Evolutionary conservation across 2,329 filamentous ascomycete species (phyloP), one percentile per base, ranked within the genome.

Genomic region (Pyrenochaeta sp.): DNA sequence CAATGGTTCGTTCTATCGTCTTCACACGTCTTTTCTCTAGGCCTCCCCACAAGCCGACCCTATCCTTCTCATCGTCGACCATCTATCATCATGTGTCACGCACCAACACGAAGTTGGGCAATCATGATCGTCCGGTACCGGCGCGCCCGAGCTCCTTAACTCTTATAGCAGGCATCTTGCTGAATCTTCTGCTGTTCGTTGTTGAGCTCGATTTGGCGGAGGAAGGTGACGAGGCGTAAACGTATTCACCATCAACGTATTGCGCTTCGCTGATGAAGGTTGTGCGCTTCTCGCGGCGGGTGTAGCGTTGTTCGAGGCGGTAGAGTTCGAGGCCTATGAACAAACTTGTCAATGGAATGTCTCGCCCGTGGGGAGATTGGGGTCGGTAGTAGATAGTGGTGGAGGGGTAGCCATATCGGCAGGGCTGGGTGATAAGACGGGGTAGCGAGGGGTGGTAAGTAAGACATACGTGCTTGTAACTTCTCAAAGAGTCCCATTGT

Each of bases 201-300:
- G 68, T 62, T 36, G 63, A 64, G 27, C 71, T 66, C 19, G 69
- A 72, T 7, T 68, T 74, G 42, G 72, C 68, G 10, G 72, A 72
- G 13, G 72, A 71, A 22, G 76, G 76, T 24, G 72, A 73, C 19
- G 73, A 72, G 50, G 77, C 77, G 84, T 93, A 96, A 77, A 97
- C 84, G 82, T 97, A 97, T 82, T 97, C 94, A 79, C 93, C 95
- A 76, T 98, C 92, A 65, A 97, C 91, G 79, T 98, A 98, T 77
- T 91, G 86, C 30, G 93, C 94, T 72, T 92, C 93, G 74, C 91
- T 93, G 74, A 91, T 88, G 78, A 96, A 97, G 59, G 91, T 95
- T 53, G 89, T 93, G 77, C 94, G 92, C 69, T 94, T 91, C 72
- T 94, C 92, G 76, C 92, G 90, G 72, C 91, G 91, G 50, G 93